Base-by-base conservation (phyloP, 805 yeast genomes). In the Kodamaea leandrae region DNA sequence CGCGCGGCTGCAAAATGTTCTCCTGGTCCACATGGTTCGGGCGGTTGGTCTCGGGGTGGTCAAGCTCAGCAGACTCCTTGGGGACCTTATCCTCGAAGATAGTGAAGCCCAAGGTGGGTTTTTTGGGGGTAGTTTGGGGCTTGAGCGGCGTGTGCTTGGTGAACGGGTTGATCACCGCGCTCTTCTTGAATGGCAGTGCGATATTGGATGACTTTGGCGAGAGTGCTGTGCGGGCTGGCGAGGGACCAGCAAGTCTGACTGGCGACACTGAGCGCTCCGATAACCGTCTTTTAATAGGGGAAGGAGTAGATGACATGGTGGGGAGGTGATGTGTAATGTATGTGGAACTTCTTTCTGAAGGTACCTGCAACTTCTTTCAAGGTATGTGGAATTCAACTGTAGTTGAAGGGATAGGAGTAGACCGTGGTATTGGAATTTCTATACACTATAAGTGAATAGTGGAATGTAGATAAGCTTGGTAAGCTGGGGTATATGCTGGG, bases 1-100 rank as follows among this genome's bases (percentile, higher is more conserved):
- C 49, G 6, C 32, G 25, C 7, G 71, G 69, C 48, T 61, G 70
- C 44, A 66, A 54, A 33, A 66, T 57, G 47, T 69, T 69, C 45
- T 69, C 74, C 53, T 69, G 72, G 47, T 69, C 72, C 41, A 56
- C 55, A 45, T 62, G 60, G 43, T 55, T 55, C 18, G 42, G 50
- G 29, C 46, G 51, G 45, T 57, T 59, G 28, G 49, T 40, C 19
- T 23, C 19, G 13, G 46, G 39, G 12, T 23, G 21, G 12, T 21
- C 37, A 18, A 30, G 13, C 13, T 33, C 33, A 1, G 36, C 29
- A 6, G 24, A 23, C 4, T 42, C 39, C 21, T 36, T 32, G 8
- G 41, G 43, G 7, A 36, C 34, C n/a, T 42, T 39, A 45, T 55
- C 60, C 32, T 55, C 57, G 39, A 39, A 55, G 28, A 55, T 55